Evolutionary conservation across 306 rosid species (phyloP).

Genomic region (Castanea crenata): DNA sequence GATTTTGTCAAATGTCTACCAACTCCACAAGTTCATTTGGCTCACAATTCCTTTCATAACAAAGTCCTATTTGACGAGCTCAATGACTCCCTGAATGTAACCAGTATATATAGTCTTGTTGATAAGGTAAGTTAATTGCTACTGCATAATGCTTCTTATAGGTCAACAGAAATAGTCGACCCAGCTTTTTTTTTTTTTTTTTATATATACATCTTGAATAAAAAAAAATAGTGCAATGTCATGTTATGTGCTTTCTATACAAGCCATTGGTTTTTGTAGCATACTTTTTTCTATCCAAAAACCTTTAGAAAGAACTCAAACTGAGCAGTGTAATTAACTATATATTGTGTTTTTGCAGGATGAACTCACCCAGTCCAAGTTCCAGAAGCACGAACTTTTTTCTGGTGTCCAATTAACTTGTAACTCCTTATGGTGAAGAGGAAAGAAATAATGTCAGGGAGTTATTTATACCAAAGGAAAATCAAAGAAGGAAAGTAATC

Average conservation of each 20-base stretch:
- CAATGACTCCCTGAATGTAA: slow-evolving; percentile 10
- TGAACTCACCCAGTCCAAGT: slow-evolving; percentile 10
- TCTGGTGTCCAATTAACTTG: slow-evolving; percentile 1
- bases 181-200: too few relatives aligned
- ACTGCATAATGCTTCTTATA: not conserved
- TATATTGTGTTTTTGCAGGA: slow-evolving; percentile 37
- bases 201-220: too few relatives aligned
- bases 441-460: slow-evolving; percentile 15
- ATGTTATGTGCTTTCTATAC: too few relatives aligned
- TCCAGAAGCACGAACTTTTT: slow-evolving; percentile 4
- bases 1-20: slow-evolving; percentile 25
- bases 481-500: slow-evolving; percentile 8
- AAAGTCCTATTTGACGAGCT: slow-evolving; percentile 13
- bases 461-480: not conserved
- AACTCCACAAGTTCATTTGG: slow-evolving; percentile 19
- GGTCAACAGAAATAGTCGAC: too few relatives aligned
- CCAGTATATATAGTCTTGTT: slow-evolving; percentile 8
- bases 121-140: slow-evolving; percentile 28
- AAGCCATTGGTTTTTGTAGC: too few relatives aligned
- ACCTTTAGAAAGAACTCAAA: not conserved
- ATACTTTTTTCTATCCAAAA: too few relatives aligned
- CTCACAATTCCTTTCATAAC: slow-evolving; percentile 21
- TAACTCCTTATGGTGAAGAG: slow-evolving; percentile 18
- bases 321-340: not conserved
- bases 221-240: too few relatives aligned